Evolutionary conservation across 2,329 filamentous ascomycete species (phyloP).

Genomic region (Penicillium janthinellum): DNA sequence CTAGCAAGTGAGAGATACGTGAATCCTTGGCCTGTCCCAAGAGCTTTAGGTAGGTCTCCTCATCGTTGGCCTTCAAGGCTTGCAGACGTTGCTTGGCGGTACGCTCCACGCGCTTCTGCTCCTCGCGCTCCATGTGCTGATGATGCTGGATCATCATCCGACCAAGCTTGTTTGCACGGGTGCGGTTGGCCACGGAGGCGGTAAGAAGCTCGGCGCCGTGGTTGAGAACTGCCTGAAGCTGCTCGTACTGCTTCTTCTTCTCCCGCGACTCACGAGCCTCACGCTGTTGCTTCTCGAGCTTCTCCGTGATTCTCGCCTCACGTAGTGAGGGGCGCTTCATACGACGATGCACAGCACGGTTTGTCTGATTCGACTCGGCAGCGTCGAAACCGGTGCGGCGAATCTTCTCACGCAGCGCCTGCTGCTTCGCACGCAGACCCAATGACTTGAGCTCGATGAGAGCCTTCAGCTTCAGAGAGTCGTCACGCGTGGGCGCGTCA

Average conservation of each 20-base stretch:
- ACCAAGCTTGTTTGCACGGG: constrained; percentile 81
- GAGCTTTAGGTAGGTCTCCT: constrained; percentile 97
- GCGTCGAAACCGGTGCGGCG: constrained; percentile 92
- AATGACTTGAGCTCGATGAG: constrained; percentile 95
- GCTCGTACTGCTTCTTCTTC: constrained; percentile 95
- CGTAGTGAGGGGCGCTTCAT: constrained; percentile 97
- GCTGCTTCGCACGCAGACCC: constrained; percentile 83
- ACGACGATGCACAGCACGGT: constrained; percentile 83
- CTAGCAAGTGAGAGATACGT: constrained; percentile 94
- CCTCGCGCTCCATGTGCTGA: constrained; percentile 97
- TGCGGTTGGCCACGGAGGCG: constrained; percentile 66
- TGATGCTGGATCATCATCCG: constrained; percentile 88
- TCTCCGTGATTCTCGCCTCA: constrained; percentile 96
- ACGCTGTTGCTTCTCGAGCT: constrained; percentile 97
- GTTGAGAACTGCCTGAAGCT: constrained; percentile 80
- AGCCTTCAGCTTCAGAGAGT: constrained; percentile 81
- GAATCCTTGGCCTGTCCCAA: constrained; percentile 99
- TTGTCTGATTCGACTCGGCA: constrained; percentile 56
- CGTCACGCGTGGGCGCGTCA: constrained; percentile 71
- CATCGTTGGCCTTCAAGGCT: constrained; percentile 97
- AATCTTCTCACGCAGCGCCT: constrained; percentile 80
- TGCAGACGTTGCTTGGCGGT: constrained; percentile 99
- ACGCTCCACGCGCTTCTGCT: constrained; percentile 96
- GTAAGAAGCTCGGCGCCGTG: constrained; percentile 78
- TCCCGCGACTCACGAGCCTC: constrained; percentile 94